Conservation (phyloP, 2,329 filamentous ascomycete genomes). For the Sarocladium strictum region DNA sequence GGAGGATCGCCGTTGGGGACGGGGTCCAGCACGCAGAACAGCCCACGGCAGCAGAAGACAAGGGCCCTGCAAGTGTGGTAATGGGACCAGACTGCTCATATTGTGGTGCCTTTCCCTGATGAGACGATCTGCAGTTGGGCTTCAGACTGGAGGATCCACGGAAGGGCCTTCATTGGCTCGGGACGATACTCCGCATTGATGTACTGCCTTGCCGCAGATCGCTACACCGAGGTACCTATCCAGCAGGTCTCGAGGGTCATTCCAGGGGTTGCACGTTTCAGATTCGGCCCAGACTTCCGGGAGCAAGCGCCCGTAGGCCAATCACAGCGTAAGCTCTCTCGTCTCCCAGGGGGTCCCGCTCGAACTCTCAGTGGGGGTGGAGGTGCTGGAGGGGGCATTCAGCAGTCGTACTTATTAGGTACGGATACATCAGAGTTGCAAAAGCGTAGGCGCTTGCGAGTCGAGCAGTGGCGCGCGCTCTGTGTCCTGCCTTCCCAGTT, state of each 20-base stretch:
- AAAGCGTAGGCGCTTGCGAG: background rate
- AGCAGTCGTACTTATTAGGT: background rate
- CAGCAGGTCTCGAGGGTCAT: background rate
- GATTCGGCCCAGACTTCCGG: conserved; percentile 6
- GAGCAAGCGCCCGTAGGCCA: background rate
- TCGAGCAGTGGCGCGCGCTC: too few species aligned
- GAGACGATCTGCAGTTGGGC: background rate
- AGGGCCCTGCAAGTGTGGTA: too few species aligned
- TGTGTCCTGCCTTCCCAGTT: too few species aligned
- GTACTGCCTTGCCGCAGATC: background rate
- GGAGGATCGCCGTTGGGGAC: conserved; percentile 1
- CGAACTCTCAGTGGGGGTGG: background rate
- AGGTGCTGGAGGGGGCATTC: too few species aligned
- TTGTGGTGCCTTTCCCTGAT: background rate
- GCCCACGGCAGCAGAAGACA: background rate
- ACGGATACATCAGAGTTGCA: too few species aligned
- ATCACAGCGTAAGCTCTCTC: background rate
- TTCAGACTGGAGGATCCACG: background rate
- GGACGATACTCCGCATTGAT: background rate
- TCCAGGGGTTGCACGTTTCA: conserved; percentile 6
- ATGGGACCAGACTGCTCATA: background rate
- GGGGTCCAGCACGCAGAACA: too few species aligned
- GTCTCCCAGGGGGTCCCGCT: background rate
- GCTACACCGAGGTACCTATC: too few species aligned
- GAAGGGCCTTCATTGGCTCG: conserved; percentile 3